Conservation (phyloP, 75 land plant species). For the Azolla pinnata region DNA sequence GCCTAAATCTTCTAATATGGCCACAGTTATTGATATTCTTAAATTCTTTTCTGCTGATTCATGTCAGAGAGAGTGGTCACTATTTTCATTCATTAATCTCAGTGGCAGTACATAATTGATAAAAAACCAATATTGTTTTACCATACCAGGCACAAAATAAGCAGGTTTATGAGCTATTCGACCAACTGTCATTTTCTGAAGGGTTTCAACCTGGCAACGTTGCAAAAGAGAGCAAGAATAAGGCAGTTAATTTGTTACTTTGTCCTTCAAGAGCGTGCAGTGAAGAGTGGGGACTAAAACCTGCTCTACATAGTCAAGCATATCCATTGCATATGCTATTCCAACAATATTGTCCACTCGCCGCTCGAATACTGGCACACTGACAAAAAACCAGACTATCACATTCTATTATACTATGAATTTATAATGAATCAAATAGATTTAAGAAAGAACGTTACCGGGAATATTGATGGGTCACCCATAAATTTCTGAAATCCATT, state of each 20-base stretch:
- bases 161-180: conserved; percentile 91
- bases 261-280: neutral
- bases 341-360: conserved; percentile 97
- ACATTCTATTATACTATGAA: neutral
- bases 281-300: conserved; percentile 21
- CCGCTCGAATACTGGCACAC: conserved; percentile 96
- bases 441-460: conserved; percentile 28
- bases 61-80: too few relatives aligned
- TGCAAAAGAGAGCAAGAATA: too few relatives aligned
- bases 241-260: too few relatives aligned
- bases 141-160: conserved; percentile 90
- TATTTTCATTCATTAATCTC: too few relatives aligned
- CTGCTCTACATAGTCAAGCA: conserved; percentile 87
- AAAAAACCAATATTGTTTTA: too few relatives aligned
- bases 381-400: conserved; percentile 14
- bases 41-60: too few relatives aligned
- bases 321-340: conserved; percentile 98
- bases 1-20: too few relatives aligned
- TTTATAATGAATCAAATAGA: neutral
- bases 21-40: too few relatives aligned
- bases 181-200: conserved; percentile 63
- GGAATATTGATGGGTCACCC: conserved; percentile 92
- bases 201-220: conserved; percentile 75
- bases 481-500: conserved; percentile 71
- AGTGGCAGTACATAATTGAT: neutral